Conservation (phyloP, 345 rosid genomes). For the Geranium rotundifolium region DNA sequence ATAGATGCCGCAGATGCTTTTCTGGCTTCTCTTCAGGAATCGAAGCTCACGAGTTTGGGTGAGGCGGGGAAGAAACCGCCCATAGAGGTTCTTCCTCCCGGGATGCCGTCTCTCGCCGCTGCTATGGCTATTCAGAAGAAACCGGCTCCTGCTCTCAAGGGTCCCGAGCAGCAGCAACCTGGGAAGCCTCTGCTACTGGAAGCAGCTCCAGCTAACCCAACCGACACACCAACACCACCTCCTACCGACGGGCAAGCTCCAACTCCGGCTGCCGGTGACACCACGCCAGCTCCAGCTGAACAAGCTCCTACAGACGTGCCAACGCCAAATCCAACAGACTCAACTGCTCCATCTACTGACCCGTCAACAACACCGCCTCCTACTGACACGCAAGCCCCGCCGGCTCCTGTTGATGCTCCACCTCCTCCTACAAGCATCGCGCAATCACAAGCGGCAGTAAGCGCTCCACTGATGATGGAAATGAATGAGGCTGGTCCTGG, state of each 20-base stretch:
- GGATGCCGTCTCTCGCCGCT: constrained; percentile 79
- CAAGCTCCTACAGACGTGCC: background rate
- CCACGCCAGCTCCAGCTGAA: background rate
- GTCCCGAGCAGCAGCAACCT: constrained; percentile 50
- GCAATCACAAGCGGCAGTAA: background rate
- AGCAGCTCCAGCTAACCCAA: constrained; percentile 41
- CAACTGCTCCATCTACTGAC: background rate
- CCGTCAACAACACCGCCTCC: background rate
- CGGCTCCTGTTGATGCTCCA: background rate
- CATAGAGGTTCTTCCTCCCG: constrained; percentile 86
- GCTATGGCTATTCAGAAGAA: constrained; percentile 62
- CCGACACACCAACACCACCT: constrained; percentile 14
- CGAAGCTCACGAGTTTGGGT: constrained; percentile 74
- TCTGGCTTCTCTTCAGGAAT: constrained; percentile 80
- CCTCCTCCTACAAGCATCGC: background rate
- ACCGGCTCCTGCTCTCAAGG: constrained; percentile 31
- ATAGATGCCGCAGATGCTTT: constrained; percentile 92
- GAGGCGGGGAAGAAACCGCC: constrained; percentile 80
- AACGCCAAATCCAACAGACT: background rate
- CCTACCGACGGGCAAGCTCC: constrained; percentile 16
- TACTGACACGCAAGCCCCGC: background rate
- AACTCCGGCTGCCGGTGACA: constrained; percentile 15
- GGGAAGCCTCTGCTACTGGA: constrained; percentile 44
- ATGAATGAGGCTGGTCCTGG: background rate
- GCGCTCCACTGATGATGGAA: background rate